Conservation (phyloP, 306 rosid species). For the Cucumis melo region DNA sequence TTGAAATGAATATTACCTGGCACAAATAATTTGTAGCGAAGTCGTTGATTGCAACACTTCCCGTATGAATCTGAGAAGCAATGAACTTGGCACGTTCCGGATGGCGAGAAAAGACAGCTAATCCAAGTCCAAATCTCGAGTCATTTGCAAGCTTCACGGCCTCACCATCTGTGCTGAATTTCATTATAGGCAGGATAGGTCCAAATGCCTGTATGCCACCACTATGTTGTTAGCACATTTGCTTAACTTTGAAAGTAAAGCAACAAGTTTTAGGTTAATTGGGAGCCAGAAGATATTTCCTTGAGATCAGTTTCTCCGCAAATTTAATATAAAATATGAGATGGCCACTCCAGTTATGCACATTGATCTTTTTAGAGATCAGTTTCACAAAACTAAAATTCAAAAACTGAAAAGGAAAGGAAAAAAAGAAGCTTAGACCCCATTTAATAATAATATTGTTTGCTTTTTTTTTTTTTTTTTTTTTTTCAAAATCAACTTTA, state of each 20-base stretch:
- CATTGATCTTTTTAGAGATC: neutral
- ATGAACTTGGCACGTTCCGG: conserved; percentile 61
- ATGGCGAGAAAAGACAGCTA: conserved; percentile 85
- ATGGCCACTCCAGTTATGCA: neutral
- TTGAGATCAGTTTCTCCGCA: neutral
- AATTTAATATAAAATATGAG: neutral
- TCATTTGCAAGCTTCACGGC: conserved; percentile 73
- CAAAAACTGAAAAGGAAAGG: neutral
- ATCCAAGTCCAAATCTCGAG: conserved; percentile 80
- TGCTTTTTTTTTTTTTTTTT: neutral
- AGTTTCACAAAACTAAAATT: neutral
- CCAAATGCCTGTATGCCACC: conserved; percentile 57
- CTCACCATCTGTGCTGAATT: conserved; percentile 77
- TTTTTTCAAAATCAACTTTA: neutral
- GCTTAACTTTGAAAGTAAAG: neutral
- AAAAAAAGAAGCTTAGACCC: neutral
- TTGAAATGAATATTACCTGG: conserved; percentile 36
- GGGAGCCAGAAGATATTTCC: neutral
- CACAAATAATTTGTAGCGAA: conserved; percentile 79
- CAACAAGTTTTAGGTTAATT: neutral
- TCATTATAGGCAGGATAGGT: conserved; percentile 85
- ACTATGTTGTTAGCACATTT: neutral
- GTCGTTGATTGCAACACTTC: conserved; percentile 69
- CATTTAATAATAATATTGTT: neutral
- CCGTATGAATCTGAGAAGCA: conserved; percentile 69